These are phyloP conservation scores for Thermomyces lanuginosus DNA, from an alignment of 2,329 filamentous ascomycete genomes.

Conservation along the genomic window DNA sequence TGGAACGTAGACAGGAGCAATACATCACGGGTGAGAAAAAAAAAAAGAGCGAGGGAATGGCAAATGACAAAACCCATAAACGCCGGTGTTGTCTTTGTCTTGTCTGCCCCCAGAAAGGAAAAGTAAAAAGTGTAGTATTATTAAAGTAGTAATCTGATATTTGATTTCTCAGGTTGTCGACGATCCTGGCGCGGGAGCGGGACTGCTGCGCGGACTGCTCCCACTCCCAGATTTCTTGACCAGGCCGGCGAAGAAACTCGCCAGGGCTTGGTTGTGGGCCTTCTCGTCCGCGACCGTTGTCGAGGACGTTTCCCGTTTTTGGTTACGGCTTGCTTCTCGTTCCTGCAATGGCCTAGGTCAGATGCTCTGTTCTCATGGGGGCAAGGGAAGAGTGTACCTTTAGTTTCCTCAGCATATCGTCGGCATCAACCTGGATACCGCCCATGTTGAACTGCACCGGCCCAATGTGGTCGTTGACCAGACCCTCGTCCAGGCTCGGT, in stretches of 20 bases:
- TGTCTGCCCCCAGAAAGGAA: too few relatives aligned
- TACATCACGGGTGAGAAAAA: not conserved
- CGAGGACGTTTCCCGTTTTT: constrained; percentile 19
- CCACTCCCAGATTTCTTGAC: constrained; percentile 33
- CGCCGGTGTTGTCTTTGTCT: too few relatives aligned
- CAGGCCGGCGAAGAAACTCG: constrained; percentile 43
- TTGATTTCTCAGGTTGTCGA: constrained; percentile 1
- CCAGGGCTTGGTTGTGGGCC: constrained; percentile 43
- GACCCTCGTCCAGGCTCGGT: constrained; percentile 21
- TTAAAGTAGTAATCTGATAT: too few relatives aligned
- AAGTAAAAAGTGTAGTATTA: not conserved
- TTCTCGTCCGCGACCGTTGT: constrained; percentile 28
- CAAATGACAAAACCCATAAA: constrained; percentile 1
- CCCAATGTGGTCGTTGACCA: constrained; percentile 65
- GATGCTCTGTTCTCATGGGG: not conserved
- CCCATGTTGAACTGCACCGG: constrained; percentile 97
- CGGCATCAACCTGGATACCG: constrained; percentile 87
- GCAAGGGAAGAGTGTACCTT: constrained; percentile 41
- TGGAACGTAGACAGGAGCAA: not conserved
- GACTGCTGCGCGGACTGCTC: constrained; percentile 23
- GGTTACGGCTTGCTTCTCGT: constrained; percentile 26
- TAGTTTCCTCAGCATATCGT: constrained; percentile 75
- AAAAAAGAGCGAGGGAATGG: constrained; percentile 2
- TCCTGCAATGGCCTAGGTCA: constrained; percentile 16
- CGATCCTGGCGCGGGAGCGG: constrained; percentile 14